Conservation (phyloP, 2,329 filamentous ascomycete species). For the Penicillium crustosum region DNA sequence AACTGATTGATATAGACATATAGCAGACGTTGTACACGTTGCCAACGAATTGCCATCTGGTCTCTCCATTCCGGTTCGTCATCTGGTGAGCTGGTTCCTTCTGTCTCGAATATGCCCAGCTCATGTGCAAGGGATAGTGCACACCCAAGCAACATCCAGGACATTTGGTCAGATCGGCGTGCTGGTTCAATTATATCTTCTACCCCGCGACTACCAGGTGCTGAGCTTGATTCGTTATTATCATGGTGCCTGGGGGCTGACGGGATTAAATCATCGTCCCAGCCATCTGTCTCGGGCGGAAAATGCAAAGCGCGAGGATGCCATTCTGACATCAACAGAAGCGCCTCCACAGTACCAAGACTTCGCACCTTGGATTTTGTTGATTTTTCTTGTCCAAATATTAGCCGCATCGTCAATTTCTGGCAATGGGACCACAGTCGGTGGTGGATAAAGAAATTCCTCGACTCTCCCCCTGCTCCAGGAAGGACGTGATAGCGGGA, state of each 20-base stretch:
- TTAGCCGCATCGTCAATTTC: constrained; percentile 53
- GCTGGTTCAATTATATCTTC: constrained; percentile 57
- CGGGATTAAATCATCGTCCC: constrained; percentile 55
- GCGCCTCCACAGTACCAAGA: constrained; percentile 54
- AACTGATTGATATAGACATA: constrained; percentile 54
- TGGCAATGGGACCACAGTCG: constrained; percentile 57
- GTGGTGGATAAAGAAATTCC: constrained; percentile 56
- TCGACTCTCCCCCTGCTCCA: constrained; percentile 46
- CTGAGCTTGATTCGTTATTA: constrained; percentile 26
- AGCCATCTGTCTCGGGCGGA: constrained; percentile 54
- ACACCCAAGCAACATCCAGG: constrained; percentile 59
- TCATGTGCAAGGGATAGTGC: constrained; percentile 55
- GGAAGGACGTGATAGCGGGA: constrained; percentile 52
- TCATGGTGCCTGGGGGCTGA: constrained; percentile 40
- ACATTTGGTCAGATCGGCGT: constrained; percentile 58
- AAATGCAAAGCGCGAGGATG: constrained; percentile 57
- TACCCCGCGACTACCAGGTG: constrained; percentile 47
- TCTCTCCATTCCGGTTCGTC: constrained; percentile 31
- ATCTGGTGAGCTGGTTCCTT: constrained; percentile 27
- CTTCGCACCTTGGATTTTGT: constrained; percentile 52
- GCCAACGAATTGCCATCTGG: constrained; percentile 34
- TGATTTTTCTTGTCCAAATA: constrained; percentile 55
- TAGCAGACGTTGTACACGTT: constrained; percentile 41
- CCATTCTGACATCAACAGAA: constrained; percentile 58
- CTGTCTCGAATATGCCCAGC: constrained; percentile 51